Evolutionary conservation across 106 monocot genomes (phyloP), one percentile per base, ranked within the genome.

Genomic region (Apostasia ramifera): DNA sequence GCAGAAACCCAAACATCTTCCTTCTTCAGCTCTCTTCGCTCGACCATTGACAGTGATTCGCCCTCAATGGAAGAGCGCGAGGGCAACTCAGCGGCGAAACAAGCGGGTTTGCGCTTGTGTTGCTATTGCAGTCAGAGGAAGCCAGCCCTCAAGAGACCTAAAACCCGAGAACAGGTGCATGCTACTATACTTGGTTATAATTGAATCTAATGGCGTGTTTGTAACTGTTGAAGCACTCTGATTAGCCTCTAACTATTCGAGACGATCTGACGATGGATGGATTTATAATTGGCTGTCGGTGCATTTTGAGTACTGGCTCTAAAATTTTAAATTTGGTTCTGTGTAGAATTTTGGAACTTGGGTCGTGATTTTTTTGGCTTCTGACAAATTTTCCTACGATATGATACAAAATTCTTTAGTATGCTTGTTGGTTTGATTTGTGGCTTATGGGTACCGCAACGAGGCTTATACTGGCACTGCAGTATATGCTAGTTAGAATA

Each of bases 131-230:
- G 78, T 66, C 56, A 88, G 68, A 78, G 72, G 66, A 99, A 80
- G 68, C 79, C 98, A 41, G 83, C 88, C 52, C 81, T 99, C 66
- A 99, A 82, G 46, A 67, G 98, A 4, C 98, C 93, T 26, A 99
- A 99, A 84, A 93, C 98, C 77, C 81, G 85, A 54, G 78, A 99
- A 70, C 90, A 93, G 92, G 93, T 93, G 10, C 46, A 8, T 13
- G n/a, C 9, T 55, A 9, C 47, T 44, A 38, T 42, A 13, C 51
- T 45, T 5, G 40, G 13, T 68, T 59, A 63, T n/a, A 13, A 6
- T 55, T 3, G 4, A 40, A 1, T 3, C 2, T 38, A 3, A 66
- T 47, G 5, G 3, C 11, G 8, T 6, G 6, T 59, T 49, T 2
- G 39, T 43, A 13, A 41, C 48, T 14, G 37, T 70, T 70, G n/a